phyloP scores from a whole-genome alignment of 2,329 filamentous ascomycete species.

The Hypoxylon sp. region DNA sequence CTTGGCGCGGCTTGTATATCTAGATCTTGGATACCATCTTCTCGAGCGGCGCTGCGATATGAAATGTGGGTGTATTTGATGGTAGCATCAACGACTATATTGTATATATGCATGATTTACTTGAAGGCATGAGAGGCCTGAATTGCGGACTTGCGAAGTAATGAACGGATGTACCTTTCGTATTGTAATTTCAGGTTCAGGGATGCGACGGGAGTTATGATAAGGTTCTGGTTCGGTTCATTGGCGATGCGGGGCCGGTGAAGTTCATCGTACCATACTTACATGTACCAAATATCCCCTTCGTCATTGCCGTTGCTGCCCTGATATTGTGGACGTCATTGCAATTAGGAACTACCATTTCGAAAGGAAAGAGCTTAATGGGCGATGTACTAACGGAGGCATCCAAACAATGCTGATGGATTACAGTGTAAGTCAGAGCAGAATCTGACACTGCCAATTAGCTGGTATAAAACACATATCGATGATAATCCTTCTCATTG shows the following conservation, averaged over 20 bases:
- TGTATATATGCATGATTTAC: background rate
- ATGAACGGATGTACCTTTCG: no score
- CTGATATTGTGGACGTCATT: background rate
- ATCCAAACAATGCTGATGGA: background rate
- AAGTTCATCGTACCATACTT: slow-evolving; percentile 12
- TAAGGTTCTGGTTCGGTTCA: background rate
- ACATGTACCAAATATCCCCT: background rate
- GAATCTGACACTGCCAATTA: background rate
- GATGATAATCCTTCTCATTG: background rate
- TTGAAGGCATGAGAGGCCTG: background rate
- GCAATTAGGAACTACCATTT: no score
- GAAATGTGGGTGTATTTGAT: background rate
- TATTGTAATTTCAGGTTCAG: background rate
- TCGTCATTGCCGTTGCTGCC: background rate
- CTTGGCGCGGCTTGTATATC: slow-evolving; percentile 9
- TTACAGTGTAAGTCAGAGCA: background rate
- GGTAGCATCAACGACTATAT: background rate
- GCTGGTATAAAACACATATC: background rate
- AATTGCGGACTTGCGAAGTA: background rate
- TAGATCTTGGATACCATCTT: background rate
- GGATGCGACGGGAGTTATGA: background rate
- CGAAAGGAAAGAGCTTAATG: background rate
- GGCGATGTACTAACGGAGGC: background rate
- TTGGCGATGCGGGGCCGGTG: slow-evolving; percentile 2
- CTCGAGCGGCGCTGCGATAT: background rate